These are phyloP conservation scores for Talaromyces thailandensis DNA, from an alignment of 495 filamentous ascomycete species.

Conservation along the genomic window DNA sequence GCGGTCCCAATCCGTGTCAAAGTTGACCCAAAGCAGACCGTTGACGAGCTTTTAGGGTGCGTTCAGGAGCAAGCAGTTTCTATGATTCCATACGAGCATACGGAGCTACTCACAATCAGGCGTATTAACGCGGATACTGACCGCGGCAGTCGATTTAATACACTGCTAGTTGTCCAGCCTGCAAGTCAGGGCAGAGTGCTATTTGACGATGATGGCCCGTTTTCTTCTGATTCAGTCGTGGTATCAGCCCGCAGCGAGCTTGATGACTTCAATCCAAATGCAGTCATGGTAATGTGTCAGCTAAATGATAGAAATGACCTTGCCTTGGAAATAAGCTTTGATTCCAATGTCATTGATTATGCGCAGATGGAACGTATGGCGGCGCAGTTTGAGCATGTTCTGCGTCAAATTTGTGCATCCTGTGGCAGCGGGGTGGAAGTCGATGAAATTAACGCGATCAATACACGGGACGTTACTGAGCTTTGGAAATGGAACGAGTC, in stretches of 20 bases:
- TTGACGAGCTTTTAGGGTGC: slow-evolving; percentile 21
- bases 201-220: not conserved
- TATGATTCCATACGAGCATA: slow-evolving; percentile 45
- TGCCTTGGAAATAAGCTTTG: slow-evolving; percentile 6
- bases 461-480: slow-evolving; percentile 3
- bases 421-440: not conserved
- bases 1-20: slow-evolving; percentile 61
- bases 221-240: not conserved
- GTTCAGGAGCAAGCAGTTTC: slow-evolving; percentile 36
- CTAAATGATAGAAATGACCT: not conserved
- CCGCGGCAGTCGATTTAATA: not conserved
- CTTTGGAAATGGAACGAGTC: slow-evolving; percentile 14
- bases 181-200: not conserved
- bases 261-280: not conserved
- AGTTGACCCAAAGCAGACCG: slow-evolving; percentile 10
- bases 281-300: not conserved
- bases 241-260: not conserved
- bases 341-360: slow-evolving; percentile 6
- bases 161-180: not conserved
- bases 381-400: slow-evolving; percentile 12
- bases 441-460: not conserved
- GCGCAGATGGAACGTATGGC: slow-evolving; percentile 8
- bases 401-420: slow-evolving; percentile 9
- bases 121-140: slow-evolving; percentile 15
- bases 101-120: slow-evolving; percentile 42